phyloP scores from a whole-genome alignment of 441 rosid species.

The Mallotus repandus region DNA sequence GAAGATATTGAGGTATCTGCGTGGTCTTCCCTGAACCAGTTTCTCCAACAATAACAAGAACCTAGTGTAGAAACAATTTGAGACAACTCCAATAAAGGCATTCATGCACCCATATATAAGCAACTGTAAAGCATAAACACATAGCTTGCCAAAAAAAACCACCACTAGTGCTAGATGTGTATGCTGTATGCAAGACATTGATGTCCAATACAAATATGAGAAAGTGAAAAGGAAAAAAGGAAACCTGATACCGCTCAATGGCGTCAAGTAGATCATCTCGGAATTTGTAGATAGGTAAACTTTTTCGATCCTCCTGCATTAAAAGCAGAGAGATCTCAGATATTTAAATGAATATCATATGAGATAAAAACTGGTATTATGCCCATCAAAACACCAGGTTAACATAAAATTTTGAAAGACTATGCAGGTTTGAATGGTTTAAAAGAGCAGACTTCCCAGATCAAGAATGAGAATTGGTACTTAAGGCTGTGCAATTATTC shows the following conservation, averaged over 20 bases:
- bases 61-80: constrained; percentile 40
- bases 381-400: not conserved
- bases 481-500: not conserved
- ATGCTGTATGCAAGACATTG: not conserved
- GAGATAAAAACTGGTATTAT: not conserved
- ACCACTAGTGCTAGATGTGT: not conserved
- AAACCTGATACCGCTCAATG: constrained; percentile 71
- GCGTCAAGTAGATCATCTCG: constrained; percentile 83
- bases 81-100: not conserved
- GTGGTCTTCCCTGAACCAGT: constrained; percentile 99
- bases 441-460: not conserved
- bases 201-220: not conserved
- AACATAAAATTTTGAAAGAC: not conserved
- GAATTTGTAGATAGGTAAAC: constrained; percentile 77
- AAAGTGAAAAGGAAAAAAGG: constrained; percentile 1
- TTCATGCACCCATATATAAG: not conserved
- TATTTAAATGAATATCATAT: not conserved
- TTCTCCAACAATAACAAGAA: constrained; percentile 97
- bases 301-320: constrained; percentile 77
- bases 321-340: constrained; percentile 8
- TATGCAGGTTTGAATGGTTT: not conserved
- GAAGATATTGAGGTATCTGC: constrained; percentile 96
- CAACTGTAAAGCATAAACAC: not conserved
- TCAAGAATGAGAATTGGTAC: not conserved
- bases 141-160: not conserved